Evolutionary conservation across 805 yeast genomes (phyloP), one percentile per base, ranked within the genome.

Genomic region (Starmerella stellata): DNA sequence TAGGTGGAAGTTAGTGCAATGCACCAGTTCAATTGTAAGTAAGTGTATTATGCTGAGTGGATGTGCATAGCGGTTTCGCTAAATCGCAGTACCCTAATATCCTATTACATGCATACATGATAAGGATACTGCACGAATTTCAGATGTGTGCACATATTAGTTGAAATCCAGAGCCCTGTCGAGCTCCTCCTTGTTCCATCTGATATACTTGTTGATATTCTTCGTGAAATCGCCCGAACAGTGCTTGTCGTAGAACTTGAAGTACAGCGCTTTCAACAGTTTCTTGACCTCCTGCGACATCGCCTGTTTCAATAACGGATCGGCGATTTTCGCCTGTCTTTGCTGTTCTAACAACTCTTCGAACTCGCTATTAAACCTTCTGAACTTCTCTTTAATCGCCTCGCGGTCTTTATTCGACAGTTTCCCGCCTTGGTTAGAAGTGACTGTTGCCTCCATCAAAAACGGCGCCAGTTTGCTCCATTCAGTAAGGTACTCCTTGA

Each of bases 401-500:
- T 82, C 94, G 45, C 73, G 71, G 46, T 82, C 93, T 47, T 79
- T 78, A n/a, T 40, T 37, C 3, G 46, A 35, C 73, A 72, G 34
- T 72, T 61, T 45, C 17, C 41, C 44, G 14, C 37, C 24, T 61
- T 45, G 30, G 20, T 40, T 47, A 64, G 73, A 66, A 23, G 73
- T 73, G 13, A 77, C 73, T 2, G 93, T 78, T 48, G 77, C 78
- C 49, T 78, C 93, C 67, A 87, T 74, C 36, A 87, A 65, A 38
- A 71, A 67, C 18, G 79, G 66, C 3, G 93, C 82, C 19, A 79
- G 73, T 41, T 66, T 66, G 46, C 78, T 77, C 96, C 96, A 87
- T 46, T 28, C 69, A 48, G 59, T 66, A 37, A 81, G 65, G 52
- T 81, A 78, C 46, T 72, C 63, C 49, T 75, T 78, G 50, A 78